Conservation (phyloP, 495 filamentous ascomycete genomes). For the Aspergillus affinis region DNA sequence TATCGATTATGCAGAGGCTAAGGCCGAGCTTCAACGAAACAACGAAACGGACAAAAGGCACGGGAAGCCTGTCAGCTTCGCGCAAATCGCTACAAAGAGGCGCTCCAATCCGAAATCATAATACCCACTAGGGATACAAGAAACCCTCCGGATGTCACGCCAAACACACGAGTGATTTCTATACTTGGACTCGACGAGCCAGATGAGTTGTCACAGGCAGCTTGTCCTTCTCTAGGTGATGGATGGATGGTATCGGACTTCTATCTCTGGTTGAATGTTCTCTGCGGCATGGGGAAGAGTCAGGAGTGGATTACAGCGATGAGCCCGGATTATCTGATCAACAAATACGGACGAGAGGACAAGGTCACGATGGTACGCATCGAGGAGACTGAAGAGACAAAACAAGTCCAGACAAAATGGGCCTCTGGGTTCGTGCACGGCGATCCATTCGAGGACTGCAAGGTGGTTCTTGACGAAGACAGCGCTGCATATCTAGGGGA, state of each 20-base stretch:
- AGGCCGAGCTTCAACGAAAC: neutral
- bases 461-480: slow-evolving; percentile 15
- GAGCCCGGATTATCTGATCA: slow-evolving; percentile 9
- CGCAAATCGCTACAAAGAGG: slow-evolving; percentile 1
- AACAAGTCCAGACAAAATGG: slow-evolving; percentile 13
- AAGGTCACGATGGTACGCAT: neutral
- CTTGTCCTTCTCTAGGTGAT: slow-evolving; percentile 14
- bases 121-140: slow-evolving; percentile 16
- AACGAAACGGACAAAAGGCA: slow-evolving; percentile 10
- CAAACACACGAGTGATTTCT: slow-evolving; percentile 9
- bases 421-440: slow-evolving; percentile 14
- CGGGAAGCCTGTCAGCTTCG: slow-evolving; percentile 2
- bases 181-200: slow-evolving; percentile 12
- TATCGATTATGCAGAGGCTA: slow-evolving; percentile 8
- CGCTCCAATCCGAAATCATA: slow-evolving; percentile 6
- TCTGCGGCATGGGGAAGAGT: slow-evolving; percentile 15
- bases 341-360: slow-evolving; percentile 14
- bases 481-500: neutral
- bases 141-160: slow-evolving; percentile 12
- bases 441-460: slow-evolving; percentile 13
- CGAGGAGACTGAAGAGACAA: neutral
- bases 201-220: neutral
- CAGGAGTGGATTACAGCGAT: slow-evolving; percentile 12
- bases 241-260: slow-evolving; percentile 22
- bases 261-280: slow-evolving; percentile 16